Base-by-base conservation (phyloP, 2,329 filamentous ascomycete species). In the Westerdykella sp. region DNA sequence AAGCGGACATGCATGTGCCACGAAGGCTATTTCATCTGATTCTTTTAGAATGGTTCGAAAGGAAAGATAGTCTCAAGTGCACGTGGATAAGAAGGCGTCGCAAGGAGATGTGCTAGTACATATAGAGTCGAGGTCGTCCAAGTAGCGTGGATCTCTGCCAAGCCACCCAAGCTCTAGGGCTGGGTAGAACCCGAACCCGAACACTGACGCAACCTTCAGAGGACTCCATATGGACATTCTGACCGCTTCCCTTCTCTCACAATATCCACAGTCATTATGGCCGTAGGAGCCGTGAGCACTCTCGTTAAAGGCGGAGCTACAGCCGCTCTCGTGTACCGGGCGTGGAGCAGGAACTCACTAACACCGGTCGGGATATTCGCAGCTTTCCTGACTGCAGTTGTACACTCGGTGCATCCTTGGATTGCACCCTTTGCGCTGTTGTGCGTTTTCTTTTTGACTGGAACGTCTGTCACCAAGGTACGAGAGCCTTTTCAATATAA, bases 381-480 rank as follows among this genome's bases (percentile, higher is more conserved):
- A 11, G 91, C 91, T 3, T 73, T 75, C 5, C 57, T 84, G 35
- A 95, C 90, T 4, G 90, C 88, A 4, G 66, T 78, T 37, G 79
- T 85, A 10, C 93, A 98, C 66, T 88, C 89, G 13, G 70, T 90
- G n/a, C 90, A 97, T 67, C 91, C 91, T 3, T 96, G 88, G 84
- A 87, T 86, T 47, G 73, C 90, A n/a, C 90, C 88, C n/a, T 94
- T 96, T 69, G 78, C 78, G 22, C 75, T 96, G 10, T 75, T 97
- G 2, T 78, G 79, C 39, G 78, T 89, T 30, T 97, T 97, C 72
- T 97, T 95, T 68, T 71, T 95, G 3, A 81, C 85, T 4, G 93
- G 89, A 1, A 95, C 85, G 1, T 74, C 81, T 40, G 89, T 83
- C 1, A 96, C 91, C 1, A 90, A 91, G 72, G 86, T 88, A 65